A percentile compares a stretch with the other conserved stretches of the same genome.
phyloP scores from a whole-genome alignment of 2,329 filamentous ascomycete species.

The Penicillium sp. region DNA sequence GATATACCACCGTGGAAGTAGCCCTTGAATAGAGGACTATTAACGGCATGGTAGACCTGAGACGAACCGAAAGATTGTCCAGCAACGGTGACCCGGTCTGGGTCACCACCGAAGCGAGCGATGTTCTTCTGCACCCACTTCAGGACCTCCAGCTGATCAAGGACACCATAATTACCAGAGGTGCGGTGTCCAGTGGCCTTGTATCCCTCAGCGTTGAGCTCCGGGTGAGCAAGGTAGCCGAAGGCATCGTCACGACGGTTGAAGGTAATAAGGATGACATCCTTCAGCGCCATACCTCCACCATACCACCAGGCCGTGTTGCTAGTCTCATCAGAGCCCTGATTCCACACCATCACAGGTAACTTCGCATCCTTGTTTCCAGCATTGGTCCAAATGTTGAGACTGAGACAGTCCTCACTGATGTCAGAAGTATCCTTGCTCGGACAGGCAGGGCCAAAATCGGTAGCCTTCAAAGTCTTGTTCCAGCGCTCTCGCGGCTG shows the following conservation, averaged over 20 bases:
- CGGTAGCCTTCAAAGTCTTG: slow-evolving; percentile 21
- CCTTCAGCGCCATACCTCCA: slow-evolving; percentile 34
- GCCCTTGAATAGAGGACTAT: slow-evolving; percentile 34
- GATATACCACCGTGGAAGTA: slow-evolving; percentile 37
- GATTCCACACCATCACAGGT: slow-evolving; percentile 36
- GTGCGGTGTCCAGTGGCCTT: slow-evolving; percentile 27
- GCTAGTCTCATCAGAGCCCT: slow-evolving; percentile 33
- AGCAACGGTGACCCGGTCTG: slow-evolving; percentile 51
- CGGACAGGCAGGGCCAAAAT: slow-evolving; percentile 24
- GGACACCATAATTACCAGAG: slow-evolving; percentile 44
- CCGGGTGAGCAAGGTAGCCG: slow-evolving; percentile 31
- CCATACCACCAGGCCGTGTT: slow-evolving; percentile 31
- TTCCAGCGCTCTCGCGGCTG: slow-evolving; percentile 27
- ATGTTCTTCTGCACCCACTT: slow-evolving; percentile 66
- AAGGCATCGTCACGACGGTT: slow-evolving; percentile 34
- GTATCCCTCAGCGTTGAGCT: slow-evolving; percentile 30
- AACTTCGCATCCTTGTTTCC: slow-evolving; percentile 24
- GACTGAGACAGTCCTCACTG: slow-evolving; percentile 39
- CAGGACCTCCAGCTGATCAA: slow-evolving; percentile 59
- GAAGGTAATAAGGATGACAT: slow-evolving; percentile 34
- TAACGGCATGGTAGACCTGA: slow-evolving; percentile 36
- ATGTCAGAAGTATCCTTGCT: slow-evolving; percentile 17
- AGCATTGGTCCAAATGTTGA: slow-evolving; percentile 38
- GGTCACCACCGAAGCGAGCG: slow-evolving; percentile 55
- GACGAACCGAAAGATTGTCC: slow-evolving; percentile 37